Conservation (phyloP, 805 yeast genomes). For the Cyberlindnera japonica region DNA sequence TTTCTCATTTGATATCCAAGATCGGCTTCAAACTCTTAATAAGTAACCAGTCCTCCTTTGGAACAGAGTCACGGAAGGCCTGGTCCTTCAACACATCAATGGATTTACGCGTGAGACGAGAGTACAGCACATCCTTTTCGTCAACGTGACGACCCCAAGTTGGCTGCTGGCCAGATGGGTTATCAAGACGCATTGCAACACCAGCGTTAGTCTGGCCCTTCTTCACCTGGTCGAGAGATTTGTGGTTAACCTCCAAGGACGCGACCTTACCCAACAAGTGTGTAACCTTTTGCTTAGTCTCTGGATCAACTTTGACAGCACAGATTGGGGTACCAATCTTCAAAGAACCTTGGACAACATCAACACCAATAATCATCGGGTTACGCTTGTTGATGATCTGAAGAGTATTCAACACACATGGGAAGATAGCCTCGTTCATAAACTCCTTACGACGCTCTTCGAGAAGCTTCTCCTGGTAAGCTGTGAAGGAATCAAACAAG, state of each 20-base stretch:
- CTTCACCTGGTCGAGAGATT: slow-evolving; percentile 70
- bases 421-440: slow-evolving; percentile 86
- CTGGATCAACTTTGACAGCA: slow-evolving; percentile 86
- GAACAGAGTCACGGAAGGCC: slow-evolving; percentile 91
- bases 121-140: slow-evolving; percentile 85
- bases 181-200: slow-evolving; percentile 96
- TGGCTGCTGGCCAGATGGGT: slow-evolving; percentile 89
- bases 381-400: slow-evolving; percentile 97
- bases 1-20: slow-evolving; percentile 61
- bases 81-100: slow-evolving; percentile 98
- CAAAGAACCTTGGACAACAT: slow-evolving; percentile 85
- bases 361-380: slow-evolving; percentile 99
- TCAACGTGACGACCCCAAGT: slow-evolving; percentile 99
- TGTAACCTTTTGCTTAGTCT: slow-evolving; percentile 67
- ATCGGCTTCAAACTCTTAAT: slow-evolving; percentile 83
- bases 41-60: slow-evolving; percentile 94
- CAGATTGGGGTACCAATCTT: slow-evolving; percentile 94
- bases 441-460: slow-evolving; percentile 90
- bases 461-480: slow-evolving; percentile 81
- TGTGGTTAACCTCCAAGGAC: slow-evolving; percentile 95
- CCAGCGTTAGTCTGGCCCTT: slow-evolving; percentile 97
- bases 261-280: slow-evolving; percentile 79
- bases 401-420: slow-evolving; percentile 89
- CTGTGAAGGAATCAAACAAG: slow-evolving; percentile 90
- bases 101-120: slow-evolving; percentile 84